phyloP scores from a whole-genome alignment of 495 filamentous ascomycete species.

The Neohortaea acidophila region DNA sequence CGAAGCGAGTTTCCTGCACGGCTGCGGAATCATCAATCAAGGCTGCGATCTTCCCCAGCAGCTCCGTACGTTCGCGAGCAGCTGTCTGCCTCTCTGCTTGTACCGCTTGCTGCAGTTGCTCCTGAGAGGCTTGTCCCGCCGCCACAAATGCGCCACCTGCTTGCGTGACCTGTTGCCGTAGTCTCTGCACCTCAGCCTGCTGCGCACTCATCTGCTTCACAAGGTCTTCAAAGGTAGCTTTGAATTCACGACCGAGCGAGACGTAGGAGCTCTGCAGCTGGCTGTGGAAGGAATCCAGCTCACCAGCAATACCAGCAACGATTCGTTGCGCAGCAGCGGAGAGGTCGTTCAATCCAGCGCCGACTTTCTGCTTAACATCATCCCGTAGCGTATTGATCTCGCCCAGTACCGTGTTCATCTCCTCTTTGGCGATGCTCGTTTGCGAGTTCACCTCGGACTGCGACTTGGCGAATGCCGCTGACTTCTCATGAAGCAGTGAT shows the following conservation, averaged over 20 bases:
- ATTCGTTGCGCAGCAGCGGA: constrained; percentile 76
- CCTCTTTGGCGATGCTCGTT: constrained; percentile 54
- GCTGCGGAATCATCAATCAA: constrained; percentile 63
- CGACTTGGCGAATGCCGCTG: constrained; percentile 46
- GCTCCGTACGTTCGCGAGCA: constrained; percentile 52
- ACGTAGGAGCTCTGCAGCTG: constrained; percentile 78
- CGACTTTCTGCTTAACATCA: constrained; percentile 71
- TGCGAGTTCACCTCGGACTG: constrained; percentile 52
- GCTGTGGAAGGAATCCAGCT: constrained; percentile 65
- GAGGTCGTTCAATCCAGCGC: constrained; percentile 69
- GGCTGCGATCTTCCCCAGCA: constrained; percentile 60
- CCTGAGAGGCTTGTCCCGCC: constrained; percentile 48
- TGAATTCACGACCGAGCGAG: constrained; percentile 78
- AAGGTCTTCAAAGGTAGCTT: constrained; percentile 66
- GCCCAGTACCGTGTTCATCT: constrained; percentile 81
- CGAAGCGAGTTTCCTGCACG: constrained; percentile 55
- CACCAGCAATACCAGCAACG: constrained; percentile 75
- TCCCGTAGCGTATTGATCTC: constrained; percentile 81
- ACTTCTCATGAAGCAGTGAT: constrained; percentile 50
- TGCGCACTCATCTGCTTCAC: constrained; percentile 59
- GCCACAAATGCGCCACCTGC: constrained; percentile 51
- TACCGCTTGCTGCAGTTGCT: constrained; percentile 53
- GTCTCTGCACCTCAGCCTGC: constrained; percentile 54
- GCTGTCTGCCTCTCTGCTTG: constrained; percentile 61
- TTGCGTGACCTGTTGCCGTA: constrained; percentile 51